Percentiles rank a stretch among this genome's conserved stretches.
These are phyloP conservation scores for Purshia tridentata DNA, from an alignment of 306 rosid species.

Conservation along the genomic window DNA sequence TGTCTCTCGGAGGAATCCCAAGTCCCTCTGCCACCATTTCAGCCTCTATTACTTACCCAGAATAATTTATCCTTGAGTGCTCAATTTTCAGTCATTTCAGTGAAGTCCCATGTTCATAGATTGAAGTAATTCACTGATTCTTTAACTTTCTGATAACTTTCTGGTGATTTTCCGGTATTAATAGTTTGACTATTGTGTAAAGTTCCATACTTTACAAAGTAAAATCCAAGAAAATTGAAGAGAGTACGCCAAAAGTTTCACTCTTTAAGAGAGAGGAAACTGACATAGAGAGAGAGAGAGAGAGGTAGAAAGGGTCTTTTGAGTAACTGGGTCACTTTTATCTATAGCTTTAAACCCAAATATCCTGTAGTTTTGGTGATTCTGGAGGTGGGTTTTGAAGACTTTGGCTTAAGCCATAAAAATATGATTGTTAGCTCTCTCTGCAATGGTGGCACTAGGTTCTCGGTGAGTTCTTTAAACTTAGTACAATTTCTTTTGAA, in stretches of 20 bases:
- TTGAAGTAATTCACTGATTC: constrained; percentile 4
- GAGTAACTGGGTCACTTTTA: constrained; percentile 18
- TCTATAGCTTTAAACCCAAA: neutral
- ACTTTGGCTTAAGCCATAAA: constrained; percentile 3
- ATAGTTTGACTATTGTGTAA: constrained; percentile 1
- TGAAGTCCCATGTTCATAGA: constrained; percentile 5
- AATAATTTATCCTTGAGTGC: neutral
- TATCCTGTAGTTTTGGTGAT: constrained; percentile 2
- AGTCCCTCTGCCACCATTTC: neutral
- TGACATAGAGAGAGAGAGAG: neutral
- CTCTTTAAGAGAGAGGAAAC: too few species aligned
- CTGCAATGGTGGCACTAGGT: constrained; percentile 76
- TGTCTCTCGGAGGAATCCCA: neutral
- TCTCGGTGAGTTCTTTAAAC: constrained; percentile 51
- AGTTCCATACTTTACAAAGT: constrained; percentile 9
- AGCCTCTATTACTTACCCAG: neutral
- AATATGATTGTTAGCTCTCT: constrained; percentile 66
- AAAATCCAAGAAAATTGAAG: neutral
- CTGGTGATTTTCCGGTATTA: neutral
- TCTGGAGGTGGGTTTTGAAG: constrained; percentile 20
- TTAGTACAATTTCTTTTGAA: neutral
- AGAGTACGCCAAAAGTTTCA: neutral
- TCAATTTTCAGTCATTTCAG: neutral
- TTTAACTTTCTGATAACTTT: neutral
- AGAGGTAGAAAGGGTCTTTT: neutral